These are phyloP conservation scores for Agaricus sinodeliciosus DNA, from an alignment of 768 basidiomycete species.

Conservation along the genomic window DNA sequence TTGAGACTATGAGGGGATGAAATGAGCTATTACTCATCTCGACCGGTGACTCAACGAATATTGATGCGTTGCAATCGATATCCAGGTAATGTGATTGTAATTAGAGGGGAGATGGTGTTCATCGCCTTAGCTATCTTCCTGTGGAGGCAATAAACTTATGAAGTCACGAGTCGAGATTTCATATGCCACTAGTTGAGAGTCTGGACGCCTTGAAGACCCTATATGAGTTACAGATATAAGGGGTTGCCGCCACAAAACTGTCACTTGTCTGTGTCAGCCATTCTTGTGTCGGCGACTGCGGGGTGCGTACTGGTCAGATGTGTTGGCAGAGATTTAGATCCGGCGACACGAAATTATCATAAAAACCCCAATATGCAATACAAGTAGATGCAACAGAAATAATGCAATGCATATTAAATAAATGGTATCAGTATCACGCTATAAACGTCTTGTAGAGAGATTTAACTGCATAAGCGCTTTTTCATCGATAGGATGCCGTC, in stretches of 20 bases:
- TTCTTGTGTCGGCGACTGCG: not conserved
- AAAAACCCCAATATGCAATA: not conserved
- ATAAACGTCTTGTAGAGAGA: slow-evolving; percentile 14
- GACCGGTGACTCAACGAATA: slow-evolving; percentile 3
- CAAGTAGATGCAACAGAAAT: slow-evolving; percentile 1
- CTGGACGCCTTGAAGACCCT: not conserved
- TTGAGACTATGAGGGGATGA: not conserved
- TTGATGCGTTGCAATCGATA: not conserved
- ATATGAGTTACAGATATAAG: not conserved
- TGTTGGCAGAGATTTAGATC: not conserved
- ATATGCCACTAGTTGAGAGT: not conserved
- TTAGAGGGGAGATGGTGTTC: not conserved
- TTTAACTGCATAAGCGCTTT: slow-evolving; percentile 35
- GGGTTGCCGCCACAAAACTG: slow-evolving; percentile 9
- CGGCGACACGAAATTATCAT: not conserved
- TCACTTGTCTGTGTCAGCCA: slow-evolving; percentile 9
- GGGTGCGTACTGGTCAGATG: not conserved
- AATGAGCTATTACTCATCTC: not conserved
- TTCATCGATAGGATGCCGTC: slow-evolving; percentile 63
- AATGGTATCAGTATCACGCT: not conserved
- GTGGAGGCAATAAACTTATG: not conserved
- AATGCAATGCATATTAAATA: not conserved
- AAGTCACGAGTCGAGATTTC: slow-evolving; percentile 3
- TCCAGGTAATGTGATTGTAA: slow-evolving; percentile 5
- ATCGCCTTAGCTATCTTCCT: slow-evolving; percentile 1